Conservation (phyloP, 176 grass and related monocot species). For the Aechmea fasciata region DNA sequence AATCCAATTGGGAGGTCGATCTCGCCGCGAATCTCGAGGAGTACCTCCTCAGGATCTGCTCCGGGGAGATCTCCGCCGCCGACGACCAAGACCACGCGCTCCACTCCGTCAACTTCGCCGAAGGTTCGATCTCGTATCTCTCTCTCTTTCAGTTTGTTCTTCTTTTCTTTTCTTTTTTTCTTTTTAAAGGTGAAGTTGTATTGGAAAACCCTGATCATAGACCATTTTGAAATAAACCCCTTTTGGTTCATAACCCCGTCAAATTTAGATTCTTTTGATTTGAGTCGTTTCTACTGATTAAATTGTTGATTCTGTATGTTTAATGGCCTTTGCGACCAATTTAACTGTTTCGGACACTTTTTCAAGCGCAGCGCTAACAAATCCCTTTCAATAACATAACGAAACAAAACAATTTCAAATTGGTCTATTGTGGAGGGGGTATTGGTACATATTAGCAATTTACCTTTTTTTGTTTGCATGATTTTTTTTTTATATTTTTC, state of each 20-base stretch:
- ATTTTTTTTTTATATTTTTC: neutral
- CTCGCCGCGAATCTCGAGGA: conserved; percentile 76
- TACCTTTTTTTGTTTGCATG: neutral
- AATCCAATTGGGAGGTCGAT: conserved; percentile 90
- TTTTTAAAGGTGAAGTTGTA: too few relatives aligned
- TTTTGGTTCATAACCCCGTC: too few relatives aligned
- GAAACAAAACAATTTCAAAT: too few relatives aligned
- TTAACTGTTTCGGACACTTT: too few relatives aligned
- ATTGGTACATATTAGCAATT: too few relatives aligned
- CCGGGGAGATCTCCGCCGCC: conserved; percentile 48
- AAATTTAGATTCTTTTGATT: neutral
- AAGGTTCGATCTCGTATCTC: conserved; percentile 40
- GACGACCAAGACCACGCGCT: conserved; percentile 32
- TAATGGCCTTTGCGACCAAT: too few relatives aligned
- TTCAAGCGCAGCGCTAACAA: too few relatives aligned
- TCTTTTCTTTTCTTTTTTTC: neutral
- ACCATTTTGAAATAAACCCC: too few relatives aligned
- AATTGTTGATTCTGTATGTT: too few relatives aligned
- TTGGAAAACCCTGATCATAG: too few relatives aligned
- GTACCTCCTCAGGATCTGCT: conserved; percentile 83
- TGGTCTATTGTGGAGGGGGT: too few relatives aligned
- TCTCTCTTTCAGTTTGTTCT: neutral
- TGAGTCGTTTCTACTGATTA: neutral
- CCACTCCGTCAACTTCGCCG: conserved; percentile 74
- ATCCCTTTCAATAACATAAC: too few relatives aligned